Evolutionary conservation across 139 green algal species (phyloP).

Genomic region (Pleodorina starrii): DNA sequence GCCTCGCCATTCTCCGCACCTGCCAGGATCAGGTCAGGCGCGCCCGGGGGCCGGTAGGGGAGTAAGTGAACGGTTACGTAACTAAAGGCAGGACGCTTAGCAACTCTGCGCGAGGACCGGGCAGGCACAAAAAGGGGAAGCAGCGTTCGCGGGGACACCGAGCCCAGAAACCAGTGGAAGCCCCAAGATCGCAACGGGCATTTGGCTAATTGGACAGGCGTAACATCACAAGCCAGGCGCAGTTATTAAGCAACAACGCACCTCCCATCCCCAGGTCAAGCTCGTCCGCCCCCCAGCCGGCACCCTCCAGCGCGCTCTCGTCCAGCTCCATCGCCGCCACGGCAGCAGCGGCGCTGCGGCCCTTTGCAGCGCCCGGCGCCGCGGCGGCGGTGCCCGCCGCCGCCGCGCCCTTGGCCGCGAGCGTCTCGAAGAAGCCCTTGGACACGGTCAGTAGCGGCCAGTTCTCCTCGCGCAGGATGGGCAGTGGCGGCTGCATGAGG

Average conservation of each 20-base stretch:
- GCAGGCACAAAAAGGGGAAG: too few relatives aligned
- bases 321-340: conserved; percentile 69
- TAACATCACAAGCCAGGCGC: background rate
- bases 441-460: conserved; percentile 97
- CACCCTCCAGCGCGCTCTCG: conserved; percentile 78
- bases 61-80: too few relatives aligned
- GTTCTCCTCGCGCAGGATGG: conserved; percentile 89
- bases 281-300: conserved; percentile 88
- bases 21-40: background rate
- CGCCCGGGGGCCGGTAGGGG: too few relatives aligned
- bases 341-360: conserved; percentile 43
- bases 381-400: conserved; percentile 21
- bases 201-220: too few relatives aligned
- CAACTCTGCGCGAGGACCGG: too few relatives aligned
- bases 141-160: too few relatives aligned
- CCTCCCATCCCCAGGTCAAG: conserved; percentile 69
- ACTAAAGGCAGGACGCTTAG: too few relatives aligned
- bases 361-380: conserved; percentile 27
- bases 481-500: conserved; percentile 67
- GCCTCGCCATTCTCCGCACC: conserved; percentile 59
- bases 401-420: conserved; percentile 78
- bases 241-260: conserved; percentile 1
- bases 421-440: conserved; percentile 98
- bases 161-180: too few relatives aligned
- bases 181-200: too few relatives aligned